Conservation (phyloP, 441 rosid genomes). For the Rhodomyrtus psidioides region DNA sequence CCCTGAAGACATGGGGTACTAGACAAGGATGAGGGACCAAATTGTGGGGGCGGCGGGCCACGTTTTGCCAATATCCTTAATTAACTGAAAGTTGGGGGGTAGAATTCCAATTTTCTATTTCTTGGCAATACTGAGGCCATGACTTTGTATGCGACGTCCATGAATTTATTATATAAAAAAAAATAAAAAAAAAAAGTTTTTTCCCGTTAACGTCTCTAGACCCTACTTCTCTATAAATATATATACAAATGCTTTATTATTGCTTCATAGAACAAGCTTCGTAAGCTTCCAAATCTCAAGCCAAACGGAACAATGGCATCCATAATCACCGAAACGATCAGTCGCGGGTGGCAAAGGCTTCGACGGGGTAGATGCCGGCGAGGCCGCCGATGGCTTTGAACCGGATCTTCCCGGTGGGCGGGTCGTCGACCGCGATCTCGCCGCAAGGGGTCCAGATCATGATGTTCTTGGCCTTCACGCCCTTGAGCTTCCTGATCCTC, state of each 20-base stretch:
- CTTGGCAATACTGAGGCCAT: background rate
- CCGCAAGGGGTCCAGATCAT: background rate
- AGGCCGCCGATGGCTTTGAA: background rate
- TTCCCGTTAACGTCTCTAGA: background rate
- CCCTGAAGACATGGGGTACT: background rate
- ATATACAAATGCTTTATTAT: background rate
- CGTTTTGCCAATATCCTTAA: background rate
- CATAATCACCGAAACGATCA: background rate
- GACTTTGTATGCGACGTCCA: background rate
- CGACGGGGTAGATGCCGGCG: background rate
- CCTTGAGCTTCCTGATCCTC: constrained; percentile 4
- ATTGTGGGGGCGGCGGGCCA: background rate
- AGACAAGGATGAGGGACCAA: background rate
- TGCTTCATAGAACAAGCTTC: too few relatives aligned
- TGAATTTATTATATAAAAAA: background rate
- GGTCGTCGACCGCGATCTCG: background rate
- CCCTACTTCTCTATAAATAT: background rate
- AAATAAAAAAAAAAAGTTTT: background rate
- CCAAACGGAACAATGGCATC: background rate
- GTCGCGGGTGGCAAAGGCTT: background rate
- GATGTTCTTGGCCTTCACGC: constrained; percentile 3
- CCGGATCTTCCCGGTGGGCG: background rate
- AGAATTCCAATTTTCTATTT: background rate
- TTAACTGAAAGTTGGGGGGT: background rate
- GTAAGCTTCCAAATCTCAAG: background rate